Evolutionary conservation across 176 grass and related monocot species (phyloP), one percentile per base, ranked within the genome.

Genomic region (Triticum dicoccoides): DNA sequence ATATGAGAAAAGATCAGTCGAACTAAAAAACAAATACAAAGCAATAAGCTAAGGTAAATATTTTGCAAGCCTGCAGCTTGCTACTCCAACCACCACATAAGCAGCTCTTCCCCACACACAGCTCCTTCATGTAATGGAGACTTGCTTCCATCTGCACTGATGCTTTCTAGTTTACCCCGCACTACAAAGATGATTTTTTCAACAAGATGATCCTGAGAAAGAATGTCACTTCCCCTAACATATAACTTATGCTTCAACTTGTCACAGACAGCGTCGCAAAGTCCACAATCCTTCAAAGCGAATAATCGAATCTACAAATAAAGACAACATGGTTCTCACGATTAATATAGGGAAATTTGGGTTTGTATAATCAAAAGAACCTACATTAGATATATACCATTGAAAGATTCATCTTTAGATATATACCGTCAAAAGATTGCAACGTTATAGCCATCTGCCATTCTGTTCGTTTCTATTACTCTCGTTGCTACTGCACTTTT

Each of bases 151-250:
- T 98, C 91, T 27, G 51, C 85, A 20, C 73, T 90, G 67, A 93
- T 80, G 61, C 91, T 98, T 90, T 98, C 95, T 37, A 98, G 14
- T 78, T 74, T 95, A 66, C 95, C 95, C 61, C 95, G 84, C 61
- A 98, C 93, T 77, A 95, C 85, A 65, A 98, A 98, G 42, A 98
- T 77, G 93, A 98, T 95, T 68, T 98, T 98, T 45, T 98, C 95
- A 80, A 98, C 87, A 52, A 87, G 71, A n/a, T 91, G 83, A 24
- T 93, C 89, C 37, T 88, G 80, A 59, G 90, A 92, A 68, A 98
- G 64, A 68, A 95, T 90, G 68, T 92, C 62, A 81, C 91, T 98
- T 77, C 93, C 95, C 33, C 80, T 81, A 41, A 95, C 89, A 56
- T 93, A 95, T n/a, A 95, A 77, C 11, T 95, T 93, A 63, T 95